Base-by-base conservation (phyloP, 2,329 filamentous ascomycete species). In the Fusarium austroafricanum region DNA sequence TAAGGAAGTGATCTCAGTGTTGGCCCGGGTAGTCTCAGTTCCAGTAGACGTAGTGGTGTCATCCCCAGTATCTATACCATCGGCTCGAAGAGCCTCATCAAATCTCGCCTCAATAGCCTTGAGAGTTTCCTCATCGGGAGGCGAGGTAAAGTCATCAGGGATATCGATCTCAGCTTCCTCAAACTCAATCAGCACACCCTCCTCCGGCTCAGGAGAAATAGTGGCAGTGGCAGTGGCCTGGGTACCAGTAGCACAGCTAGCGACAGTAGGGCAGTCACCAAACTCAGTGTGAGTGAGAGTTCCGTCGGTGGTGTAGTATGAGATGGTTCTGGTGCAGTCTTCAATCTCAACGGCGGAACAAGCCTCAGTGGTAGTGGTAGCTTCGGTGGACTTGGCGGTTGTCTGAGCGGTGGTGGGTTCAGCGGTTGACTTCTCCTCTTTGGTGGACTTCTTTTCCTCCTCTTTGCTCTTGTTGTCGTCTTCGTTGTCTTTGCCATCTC, bases 161-260 rank as follows among this genome's bases (percentile, higher is more conserved):
- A 61, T 55, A 2, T 61, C 59, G 4, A 29, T 31, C 0, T 61
- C 59, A 0, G 42, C 33, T 29, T 61, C 59, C 7, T 61, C 59
- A 2, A 61, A 31, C 2, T 61, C 35, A 4, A 61, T 17, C 23
- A 35, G 39, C 0, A 42, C 59, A 4, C 59, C 59, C 9, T 61
- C 59, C 14, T 55, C 59, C 0, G 31, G 37, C 7, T 61, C 59
- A 1, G 59, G 55, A 18, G 59, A 61, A 0, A 44, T 21, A 0
- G 56, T 61, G 2, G 52, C 59, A 0, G 59, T 62, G 2, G 59
- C 14, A 3, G 55, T 61, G 2, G 55, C 55, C 5, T 61, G 59
- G 2, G 59, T 61, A 4, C 57, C 57, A 11, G 57, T 60, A 4
- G 57, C 57, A n/a, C 57, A 61, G n/a, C 44, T 61, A 9, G 57